A percentile compares a stretch with the other conserved stretches of the same genome.
Evolutionary conservation across 2,329 filamentous ascomycete species (phyloP).

Genomic region (Fusarium citri): DNA sequence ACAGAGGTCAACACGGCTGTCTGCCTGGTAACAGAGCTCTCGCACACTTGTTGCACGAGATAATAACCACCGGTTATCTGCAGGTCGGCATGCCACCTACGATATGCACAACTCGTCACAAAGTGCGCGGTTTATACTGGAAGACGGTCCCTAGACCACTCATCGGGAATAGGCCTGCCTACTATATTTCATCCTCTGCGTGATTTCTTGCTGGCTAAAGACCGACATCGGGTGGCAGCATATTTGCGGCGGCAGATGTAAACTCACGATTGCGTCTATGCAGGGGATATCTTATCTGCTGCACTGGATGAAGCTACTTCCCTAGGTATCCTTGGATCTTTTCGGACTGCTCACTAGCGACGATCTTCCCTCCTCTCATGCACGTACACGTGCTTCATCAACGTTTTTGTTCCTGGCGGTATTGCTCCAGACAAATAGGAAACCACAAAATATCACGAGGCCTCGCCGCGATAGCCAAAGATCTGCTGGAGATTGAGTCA

Average conservation of each 20-base stretch:
- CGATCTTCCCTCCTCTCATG: conserved; percentile 11
- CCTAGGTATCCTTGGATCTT: conserved; percentile 7
- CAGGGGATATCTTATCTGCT: background rate
- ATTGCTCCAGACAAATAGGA: background rate
- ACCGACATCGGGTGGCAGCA: conserved; percentile 22
- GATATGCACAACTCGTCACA: conserved; percentile 5
- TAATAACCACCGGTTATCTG: conserved; percentile 16
- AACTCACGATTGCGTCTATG: conserved; percentile 15
- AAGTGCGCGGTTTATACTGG: background rate
- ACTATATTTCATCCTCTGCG: background rate
- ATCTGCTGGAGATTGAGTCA: background rate
- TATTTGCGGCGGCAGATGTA: conserved; percentile 3
- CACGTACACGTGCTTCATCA: conserved; percentile 24
- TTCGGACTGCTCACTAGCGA: background rate
- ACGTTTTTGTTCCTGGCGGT: background rate
- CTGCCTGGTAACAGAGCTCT: background rate
- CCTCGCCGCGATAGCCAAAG: conserved; percentile 12
- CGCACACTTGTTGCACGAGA: conserved; percentile 9
- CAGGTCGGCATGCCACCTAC: conserved; percentile 22
- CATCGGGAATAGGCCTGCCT: background rate
- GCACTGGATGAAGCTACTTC: background rate
- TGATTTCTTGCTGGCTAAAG: background rate
- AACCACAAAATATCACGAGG: background rate
- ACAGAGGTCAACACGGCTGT: background rate
- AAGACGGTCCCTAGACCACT: background rate